A percentile compares a stretch with the other conserved stretches of the same genome.
These are phyloP conservation scores for Xylaria scruposa DNA, from an alignment of 495 filamentous ascomycete genomes.

Conservation along the genomic window DNA sequence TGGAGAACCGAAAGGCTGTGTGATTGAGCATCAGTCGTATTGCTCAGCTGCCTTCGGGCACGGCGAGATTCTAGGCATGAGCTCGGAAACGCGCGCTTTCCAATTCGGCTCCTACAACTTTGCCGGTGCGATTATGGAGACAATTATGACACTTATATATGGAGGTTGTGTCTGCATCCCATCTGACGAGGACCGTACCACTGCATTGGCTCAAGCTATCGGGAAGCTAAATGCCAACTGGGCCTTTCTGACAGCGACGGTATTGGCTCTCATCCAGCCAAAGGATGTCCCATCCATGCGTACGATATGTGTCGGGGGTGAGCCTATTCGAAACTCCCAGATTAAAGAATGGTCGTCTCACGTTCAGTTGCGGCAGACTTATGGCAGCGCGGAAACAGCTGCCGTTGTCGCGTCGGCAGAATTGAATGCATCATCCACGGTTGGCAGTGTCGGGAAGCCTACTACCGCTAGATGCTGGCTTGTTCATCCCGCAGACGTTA, in stretches of 20 bases:
- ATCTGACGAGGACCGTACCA: slow-evolving; percentile 22
- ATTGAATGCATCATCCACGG: background rate
- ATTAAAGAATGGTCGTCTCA: slow-evolving; percentile 7
- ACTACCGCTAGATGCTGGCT: slow-evolving; percentile 56
- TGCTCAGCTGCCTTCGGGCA: slow-evolving; percentile 44
- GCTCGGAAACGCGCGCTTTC: slow-evolving; percentile 48
- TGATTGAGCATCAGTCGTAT: slow-evolving; percentile 54
- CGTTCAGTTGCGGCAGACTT: slow-evolving; percentile 7
- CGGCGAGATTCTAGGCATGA: slow-evolving; percentile 45
- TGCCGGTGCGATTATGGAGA: slow-evolving; percentile 60
- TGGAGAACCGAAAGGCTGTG: slow-evolving; percentile 46
- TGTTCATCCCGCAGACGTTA: slow-evolving; percentile 53
- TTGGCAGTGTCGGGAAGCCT: slow-evolving; percentile 54
- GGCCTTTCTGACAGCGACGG: slow-evolving; percentile 16
- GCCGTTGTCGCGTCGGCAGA: slow-evolving; percentile 11
- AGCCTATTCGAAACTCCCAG: slow-evolving; percentile 16
- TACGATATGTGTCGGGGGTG: slow-evolving; percentile 13
- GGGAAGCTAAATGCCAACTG: background rate
- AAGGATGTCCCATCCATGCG: slow-evolving; percentile 19
- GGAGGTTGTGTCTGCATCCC: slow-evolving; percentile 39
- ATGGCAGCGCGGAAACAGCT: slow-evolving; percentile 18
- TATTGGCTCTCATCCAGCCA: slow-evolving; percentile 1
- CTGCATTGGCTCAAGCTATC: slow-evolving; percentile 14
- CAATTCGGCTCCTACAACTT: slow-evolving; percentile 67
- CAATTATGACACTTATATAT: slow-evolving; percentile 56